phyloP scores from a whole-genome alignment of 768 basidiomycete species.

The Amanita fuliginea region DNA sequence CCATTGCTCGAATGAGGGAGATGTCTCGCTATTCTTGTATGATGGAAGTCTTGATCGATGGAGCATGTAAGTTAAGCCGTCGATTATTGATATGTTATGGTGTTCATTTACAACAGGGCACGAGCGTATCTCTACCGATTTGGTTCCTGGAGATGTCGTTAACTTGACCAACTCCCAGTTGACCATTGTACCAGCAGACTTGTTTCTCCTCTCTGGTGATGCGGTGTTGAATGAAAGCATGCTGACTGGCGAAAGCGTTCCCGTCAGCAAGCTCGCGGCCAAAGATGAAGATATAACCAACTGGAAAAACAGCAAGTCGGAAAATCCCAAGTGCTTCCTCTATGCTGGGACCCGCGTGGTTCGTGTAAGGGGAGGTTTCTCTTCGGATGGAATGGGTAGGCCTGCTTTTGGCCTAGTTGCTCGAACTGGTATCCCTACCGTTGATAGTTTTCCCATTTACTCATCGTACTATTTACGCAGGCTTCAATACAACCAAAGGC shows the following conservation, averaged over 20 bases:
- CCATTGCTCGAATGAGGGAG: constrained; percentile 87
- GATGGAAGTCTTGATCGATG: constrained; percentile 58
- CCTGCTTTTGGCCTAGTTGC: constrained; percentile 78
- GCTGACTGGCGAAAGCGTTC: constrained; percentile 98
- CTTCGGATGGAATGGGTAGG: constrained; percentile 36
- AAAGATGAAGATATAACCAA: constrained; percentile 65
- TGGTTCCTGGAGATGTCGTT: constrained; percentile 89
- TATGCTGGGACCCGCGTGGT: constrained; percentile 90
- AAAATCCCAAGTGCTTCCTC: constrained; percentile 73
- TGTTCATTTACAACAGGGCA: constrained; percentile 38
- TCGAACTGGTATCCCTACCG: constrained; percentile 53
- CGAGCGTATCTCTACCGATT: constrained; percentile 57
- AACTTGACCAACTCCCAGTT: constrained; percentile 76
- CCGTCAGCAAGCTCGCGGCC: constrained; percentile 82
- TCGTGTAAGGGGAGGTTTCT: constrained; percentile 59
- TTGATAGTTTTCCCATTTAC: background rate
- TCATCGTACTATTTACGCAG: constrained; percentile 19
- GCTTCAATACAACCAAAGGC: constrained; percentile 97
- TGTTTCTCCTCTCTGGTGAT: constrained; percentile 89
- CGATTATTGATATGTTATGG: background rate
- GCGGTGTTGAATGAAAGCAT: constrained; percentile 98
- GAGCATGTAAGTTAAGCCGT: constrained; percentile 43
- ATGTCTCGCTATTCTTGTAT: constrained; percentile 88
- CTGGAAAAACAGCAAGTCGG: constrained; percentile 64
- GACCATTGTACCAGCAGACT: constrained; percentile 74